A percentile compares a stretch with the other conserved stretches of the same genome.
phyloP scores from a whole-genome alignment of 192 early-diverging fungal genomes.

The Anaeromyces robustus region DNA sequence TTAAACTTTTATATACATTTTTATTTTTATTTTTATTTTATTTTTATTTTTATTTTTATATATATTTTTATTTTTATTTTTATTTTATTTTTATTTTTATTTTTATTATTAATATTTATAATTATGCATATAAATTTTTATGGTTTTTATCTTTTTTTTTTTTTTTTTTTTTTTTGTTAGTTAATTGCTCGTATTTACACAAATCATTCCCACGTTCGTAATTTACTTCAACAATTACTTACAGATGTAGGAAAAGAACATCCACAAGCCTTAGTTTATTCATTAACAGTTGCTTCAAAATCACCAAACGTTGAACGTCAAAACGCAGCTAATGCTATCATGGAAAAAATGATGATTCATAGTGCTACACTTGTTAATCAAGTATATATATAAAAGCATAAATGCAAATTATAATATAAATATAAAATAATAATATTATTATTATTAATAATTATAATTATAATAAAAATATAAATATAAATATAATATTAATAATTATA shows the following conservation, averaged over 20 bases:
- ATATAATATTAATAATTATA: too few species aligned
- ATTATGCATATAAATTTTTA: too few species aligned
- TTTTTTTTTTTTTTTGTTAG: constrained; percentile 4
- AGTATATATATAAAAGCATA: constrained; percentile 15
- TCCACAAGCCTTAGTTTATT: constrained; percentile 95
- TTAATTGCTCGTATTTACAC: constrained; percentile 87
- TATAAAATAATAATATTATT: too few species aligned
- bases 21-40: too few species aligned
- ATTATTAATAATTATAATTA: too few species aligned
- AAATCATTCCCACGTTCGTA: constrained; percentile 52
- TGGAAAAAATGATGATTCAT: constrained; percentile 81
- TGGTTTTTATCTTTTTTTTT: constrained; percentile 3
- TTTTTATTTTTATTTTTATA: too few species aligned
- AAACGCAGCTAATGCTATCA: constrained; percentile 67
- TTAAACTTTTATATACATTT: too few species aligned
- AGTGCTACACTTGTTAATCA: constrained; percentile 75
- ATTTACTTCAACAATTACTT: constrained; percentile 74
- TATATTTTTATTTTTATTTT: too few species aligned
- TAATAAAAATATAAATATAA: too few species aligned
- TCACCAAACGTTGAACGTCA: constrained; percentile 55
- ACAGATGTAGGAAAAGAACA: constrained; percentile 82
- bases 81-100: not conserved
- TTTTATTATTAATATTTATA: constrained; percentile 3
- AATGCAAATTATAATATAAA: too few species aligned
- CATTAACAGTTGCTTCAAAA: constrained; percentile 87